Evolutionary conservation across 805 yeast species (phyloP), one percentile per base, ranked within the genome.

Genomic region (Spathaspora arborariae): DNA sequence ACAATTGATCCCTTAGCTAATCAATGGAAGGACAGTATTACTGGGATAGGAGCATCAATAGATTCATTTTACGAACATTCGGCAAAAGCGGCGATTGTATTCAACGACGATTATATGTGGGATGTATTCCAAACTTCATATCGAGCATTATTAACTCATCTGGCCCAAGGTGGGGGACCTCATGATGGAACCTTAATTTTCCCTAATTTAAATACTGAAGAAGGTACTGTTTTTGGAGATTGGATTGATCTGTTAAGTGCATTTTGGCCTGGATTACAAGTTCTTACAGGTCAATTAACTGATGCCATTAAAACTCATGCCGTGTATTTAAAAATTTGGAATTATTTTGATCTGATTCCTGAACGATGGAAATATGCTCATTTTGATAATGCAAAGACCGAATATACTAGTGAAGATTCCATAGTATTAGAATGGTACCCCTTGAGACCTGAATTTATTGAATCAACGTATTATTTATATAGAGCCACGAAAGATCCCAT

Each of bases 21-120:
- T 30, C 57, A 61, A 34, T 82, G 88, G 80, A 64, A 71, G 36
- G 84, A 84, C 46, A 60, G 75, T 0, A 64, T 81, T 36, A 80
- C 94, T 0, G 96, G 97, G 0, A 75, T 87, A 8, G 97, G 98
- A 2, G 97, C 97, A 0, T 85, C 96, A 2, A 79, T 88, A 13
- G 98, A 91, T 63, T 88, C 96, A 0, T 88, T 88, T 57, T 91
- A 84, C 60, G 98, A 91, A 58, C 88, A 90, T 63, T 86, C 96
- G 0, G 72, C 88, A 37, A 91, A 91, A 59, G 81, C 83, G 18
- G 70, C 90, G 2, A 76, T 91, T 9, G 58, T 91, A 11, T 88
- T 90, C 49, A 51, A 66, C 47, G 80, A 86, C 57, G 86, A 85
- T 53, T 58, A 67, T 2, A 74, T 89, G 48, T 90, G 91, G 88